Percentiles rank a stretch among this genome's conserved stretches.
These are phyloP conservation scores for Bacterosira constricta DNA, from an alignment of 108 stramenopile species.

Conservation along the genomic window DNA sequence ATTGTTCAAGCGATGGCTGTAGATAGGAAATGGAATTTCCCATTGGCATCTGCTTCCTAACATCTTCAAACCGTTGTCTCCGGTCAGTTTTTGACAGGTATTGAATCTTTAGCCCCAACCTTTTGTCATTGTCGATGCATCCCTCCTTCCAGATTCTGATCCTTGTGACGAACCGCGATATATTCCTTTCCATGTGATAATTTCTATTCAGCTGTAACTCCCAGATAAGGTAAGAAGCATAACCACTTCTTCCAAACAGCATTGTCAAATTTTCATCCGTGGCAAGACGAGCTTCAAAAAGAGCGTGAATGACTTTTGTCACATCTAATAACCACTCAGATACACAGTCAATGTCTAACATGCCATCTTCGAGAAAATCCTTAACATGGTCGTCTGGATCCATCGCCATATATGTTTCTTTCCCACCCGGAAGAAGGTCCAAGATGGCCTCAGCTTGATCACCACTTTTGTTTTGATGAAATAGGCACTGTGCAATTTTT, in stretches of 20 bases:
- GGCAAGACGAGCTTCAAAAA: constrained; percentile 1
- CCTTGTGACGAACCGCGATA: too few relatives aligned
- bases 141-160: too few relatives aligned
- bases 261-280: background rate
- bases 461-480: background rate
- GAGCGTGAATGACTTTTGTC: background rate
- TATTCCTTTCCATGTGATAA: background rate
- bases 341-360: background rate
- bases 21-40: background rate
- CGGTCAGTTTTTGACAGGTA: background rate
- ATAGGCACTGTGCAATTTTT: constrained; percentile 3
- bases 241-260: background rate
- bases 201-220: background rate
- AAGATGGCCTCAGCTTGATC: background rate
- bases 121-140: background rate
- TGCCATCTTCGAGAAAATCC: background rate
- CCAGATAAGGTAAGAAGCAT: background rate
- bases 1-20: background rate
- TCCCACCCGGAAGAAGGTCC: background rate
- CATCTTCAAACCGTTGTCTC: too few relatives aligned
- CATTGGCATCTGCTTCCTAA: background rate
- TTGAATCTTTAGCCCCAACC: background rate
- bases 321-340: background rate
- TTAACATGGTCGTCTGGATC: background rate
- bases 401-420: too few relatives aligned